Evolutionary conservation across 1,139 yeast genomes (phyloP).

Genomic region (Chernovozyma sophiae-reginae): DNA sequence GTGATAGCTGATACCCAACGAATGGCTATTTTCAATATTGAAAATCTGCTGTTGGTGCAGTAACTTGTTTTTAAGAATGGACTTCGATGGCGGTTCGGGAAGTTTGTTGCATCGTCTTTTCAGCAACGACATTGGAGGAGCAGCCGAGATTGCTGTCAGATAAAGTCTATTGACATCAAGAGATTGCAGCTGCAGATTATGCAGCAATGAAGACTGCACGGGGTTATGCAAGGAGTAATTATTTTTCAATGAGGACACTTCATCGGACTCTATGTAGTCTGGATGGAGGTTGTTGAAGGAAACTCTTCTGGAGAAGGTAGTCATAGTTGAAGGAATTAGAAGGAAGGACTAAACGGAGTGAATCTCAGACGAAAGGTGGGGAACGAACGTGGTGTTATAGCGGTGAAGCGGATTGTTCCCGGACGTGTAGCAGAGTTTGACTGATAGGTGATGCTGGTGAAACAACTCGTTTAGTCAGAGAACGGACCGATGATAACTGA

Average conservation of each 20-base stretch:
- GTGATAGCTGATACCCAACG: slow-evolving; percentile 18
- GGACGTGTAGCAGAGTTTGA: no score
- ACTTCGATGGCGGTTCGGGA: slow-evolving; percentile 35
- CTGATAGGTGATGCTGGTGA: no score
- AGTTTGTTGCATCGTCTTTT: slow-evolving; percentile 10
- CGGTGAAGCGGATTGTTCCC: no score
- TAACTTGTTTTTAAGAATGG: slow-evolving; percentile 39
- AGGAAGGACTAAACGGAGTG: neutral
- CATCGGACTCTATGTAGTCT: slow-evolving; percentile 16
- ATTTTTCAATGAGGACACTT: slow-evolving; percentile 3
- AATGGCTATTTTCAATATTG: slow-evolving; percentile 15
- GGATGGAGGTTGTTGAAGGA: slow-evolving; percentile 43
- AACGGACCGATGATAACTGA: no score
- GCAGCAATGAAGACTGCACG: neutral
- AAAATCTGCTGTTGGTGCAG: slow-evolving; percentile 26
- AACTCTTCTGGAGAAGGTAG: slow-evolving; percentile 32
- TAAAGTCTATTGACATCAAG: slow-evolving; percentile 11
- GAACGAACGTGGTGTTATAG: no score
- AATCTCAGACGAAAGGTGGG: no score
- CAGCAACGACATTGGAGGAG: slow-evolving; percentile 3
- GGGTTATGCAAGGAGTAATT: slow-evolving; percentile 3
- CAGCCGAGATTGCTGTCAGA: slow-evolving; percentile 3
- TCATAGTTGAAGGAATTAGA: slow-evolving; percentile 6
- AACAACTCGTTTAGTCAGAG: no score
- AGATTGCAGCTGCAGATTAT: neutral